Percentiles rank a stretch among this genome's conserved stretches.
Conservation (phyloP, 208 protist genomes). For the Acanthamoeba pearcei region DNA sequence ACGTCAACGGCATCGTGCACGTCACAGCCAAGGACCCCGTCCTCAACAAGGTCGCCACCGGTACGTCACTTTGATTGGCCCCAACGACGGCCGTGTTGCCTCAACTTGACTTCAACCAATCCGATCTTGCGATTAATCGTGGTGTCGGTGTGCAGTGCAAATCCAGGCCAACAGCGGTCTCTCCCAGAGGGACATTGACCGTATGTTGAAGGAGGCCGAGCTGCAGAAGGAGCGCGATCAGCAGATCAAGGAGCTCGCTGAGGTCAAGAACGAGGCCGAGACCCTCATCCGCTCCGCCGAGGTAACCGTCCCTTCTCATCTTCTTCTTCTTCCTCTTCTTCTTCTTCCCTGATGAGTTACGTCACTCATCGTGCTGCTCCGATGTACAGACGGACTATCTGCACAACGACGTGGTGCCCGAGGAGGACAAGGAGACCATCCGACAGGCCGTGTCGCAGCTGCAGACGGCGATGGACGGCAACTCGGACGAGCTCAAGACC, state of each 20-base stretch:
- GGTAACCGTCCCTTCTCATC: not conserved
- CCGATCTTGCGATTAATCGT: not conserved
- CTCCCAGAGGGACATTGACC: conserved; percentile 91
- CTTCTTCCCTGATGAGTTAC: not conserved
- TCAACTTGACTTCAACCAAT: not conserved
- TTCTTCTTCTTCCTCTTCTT: not conserved
- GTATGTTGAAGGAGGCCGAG: conserved; percentile 93
- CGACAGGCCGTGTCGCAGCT: conserved; percentile 2
- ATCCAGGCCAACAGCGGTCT: conserved; percentile 94
- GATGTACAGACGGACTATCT: conserved; percentile 53
- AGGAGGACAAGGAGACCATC: conserved; percentile 68
- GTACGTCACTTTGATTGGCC: not conserved
- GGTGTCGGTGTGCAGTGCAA: not conserved
- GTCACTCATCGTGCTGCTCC: not conserved
- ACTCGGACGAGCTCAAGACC: conserved; percentile 62
- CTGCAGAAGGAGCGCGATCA: conserved; percentile 95
- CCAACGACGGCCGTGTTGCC: not conserved
- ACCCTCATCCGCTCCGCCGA: conserved; percentile 71
- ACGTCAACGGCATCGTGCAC: conserved; percentile 85
- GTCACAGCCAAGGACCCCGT: conserved; percentile 83
- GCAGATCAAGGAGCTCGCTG: conserved; percentile 92
- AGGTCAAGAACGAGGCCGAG: conserved; percentile 97
- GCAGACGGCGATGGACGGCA: conserved; percentile 44
- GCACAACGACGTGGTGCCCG: conserved; percentile 48
- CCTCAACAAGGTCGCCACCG: conserved; percentile 68